A percentile compares a stretch with the other conserved stretches of the same genome.
phyloP scores from a whole-genome alignment of 192 early-diverging fungal genomes.

The Mortierella claussenii region DNA sequence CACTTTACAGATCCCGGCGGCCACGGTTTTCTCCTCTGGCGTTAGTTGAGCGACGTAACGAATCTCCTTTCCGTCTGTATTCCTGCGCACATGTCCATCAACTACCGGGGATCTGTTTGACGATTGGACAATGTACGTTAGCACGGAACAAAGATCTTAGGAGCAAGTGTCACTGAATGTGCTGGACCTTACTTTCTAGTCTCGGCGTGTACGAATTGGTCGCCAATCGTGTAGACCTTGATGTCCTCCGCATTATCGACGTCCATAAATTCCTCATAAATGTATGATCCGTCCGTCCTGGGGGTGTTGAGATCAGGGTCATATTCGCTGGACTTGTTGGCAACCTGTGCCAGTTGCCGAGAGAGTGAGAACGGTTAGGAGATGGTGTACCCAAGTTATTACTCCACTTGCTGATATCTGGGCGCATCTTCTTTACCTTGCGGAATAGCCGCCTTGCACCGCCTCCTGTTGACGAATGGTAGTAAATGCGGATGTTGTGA shows the following conservation, averaged over 20 bases:
- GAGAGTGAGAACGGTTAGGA: background rate
- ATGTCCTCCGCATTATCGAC: conserved; percentile 95
- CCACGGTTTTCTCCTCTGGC: conserved; percentile 81
- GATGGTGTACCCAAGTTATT: background rate
- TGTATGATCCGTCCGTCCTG: conserved; percentile 80
- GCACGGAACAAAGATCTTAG: background rate
- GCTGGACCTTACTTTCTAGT: conserved; percentile 91
- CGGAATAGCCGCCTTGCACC: conserved; percentile 80
- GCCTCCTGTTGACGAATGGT: conserved; percentile 81
- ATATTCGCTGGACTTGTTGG: conserved; percentile 95
- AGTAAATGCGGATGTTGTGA: conserved; percentile 98
- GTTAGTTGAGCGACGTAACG: conserved; percentile 86
- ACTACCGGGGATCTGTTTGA: conserved; percentile 83
- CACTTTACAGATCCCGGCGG: conserved; percentile 72
- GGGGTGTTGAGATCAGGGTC: conserved; percentile 70
- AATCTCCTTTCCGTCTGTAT: conserved; percentile 96
- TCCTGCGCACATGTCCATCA: conserved; percentile 91
- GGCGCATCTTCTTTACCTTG: conserved; percentile 58
- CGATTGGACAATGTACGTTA: background rate
- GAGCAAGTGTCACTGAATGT: no score
- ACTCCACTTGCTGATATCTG: background rate
- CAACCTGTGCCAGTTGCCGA: conserved; percentile 60
- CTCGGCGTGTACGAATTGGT: conserved; percentile 89
- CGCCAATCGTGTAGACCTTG: conserved; percentile 95
- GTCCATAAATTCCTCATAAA: conserved; percentile 95